Percentiles rank a stretch among this genome's conserved stretches.
These are phyloP conservation scores for Candida namnaoensis DNA, from an alignment of 805 yeast species.

Conservation along the genomic window DNA sequence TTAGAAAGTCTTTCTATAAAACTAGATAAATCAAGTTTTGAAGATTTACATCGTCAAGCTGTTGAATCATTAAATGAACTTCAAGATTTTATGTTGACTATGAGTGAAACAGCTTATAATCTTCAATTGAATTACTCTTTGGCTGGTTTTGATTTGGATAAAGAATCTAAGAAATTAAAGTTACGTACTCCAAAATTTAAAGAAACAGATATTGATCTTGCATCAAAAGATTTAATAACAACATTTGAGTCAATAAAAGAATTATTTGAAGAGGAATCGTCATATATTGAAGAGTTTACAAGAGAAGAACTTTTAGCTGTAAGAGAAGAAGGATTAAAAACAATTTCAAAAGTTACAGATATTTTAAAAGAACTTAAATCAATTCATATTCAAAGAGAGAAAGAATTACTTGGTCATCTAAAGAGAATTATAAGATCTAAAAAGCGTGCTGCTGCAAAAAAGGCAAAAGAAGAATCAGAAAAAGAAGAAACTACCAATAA, in stretches of 20 bases:
- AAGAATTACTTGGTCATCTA: constrained; percentile 15
- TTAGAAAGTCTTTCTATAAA: constrained; percentile 36
- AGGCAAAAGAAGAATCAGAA: constrained; percentile 4
- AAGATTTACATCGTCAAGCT: constrained; percentile 33
- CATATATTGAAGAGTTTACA: constrained; percentile 7
- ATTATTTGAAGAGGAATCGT: constrained; percentile 14
- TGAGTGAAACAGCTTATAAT: constrained; percentile 35
- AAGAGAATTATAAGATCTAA: constrained; percentile 8
- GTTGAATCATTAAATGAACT: constrained; percentile 29
- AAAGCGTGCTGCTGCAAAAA: constrained; percentile 10
- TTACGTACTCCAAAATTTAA: constrained; percentile 15
- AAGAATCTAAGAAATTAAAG: constrained; percentile 38
- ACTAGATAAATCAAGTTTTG: constrained; percentile 36
- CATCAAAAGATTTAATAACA: constrained; percentile 15
- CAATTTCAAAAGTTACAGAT: constrained; percentile 8
- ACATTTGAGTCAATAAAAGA: constrained; percentile 20
- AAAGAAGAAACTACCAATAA: neutral
- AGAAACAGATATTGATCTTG: constrained; percentile 18
- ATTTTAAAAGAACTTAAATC: constrained; percentile 10
- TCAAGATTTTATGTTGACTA: constrained; percentile 33
- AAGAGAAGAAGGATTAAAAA: constrained; percentile 17
- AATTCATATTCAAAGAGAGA: constrained; percentile 20
- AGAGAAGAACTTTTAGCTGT: constrained; percentile 24
- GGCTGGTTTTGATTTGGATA: constrained; percentile 40
- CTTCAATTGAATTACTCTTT: constrained; percentile 34